Base-by-base conservation (phyloP, 164 flowering plant genomes). In the Taxillus chinensis region DNA sequence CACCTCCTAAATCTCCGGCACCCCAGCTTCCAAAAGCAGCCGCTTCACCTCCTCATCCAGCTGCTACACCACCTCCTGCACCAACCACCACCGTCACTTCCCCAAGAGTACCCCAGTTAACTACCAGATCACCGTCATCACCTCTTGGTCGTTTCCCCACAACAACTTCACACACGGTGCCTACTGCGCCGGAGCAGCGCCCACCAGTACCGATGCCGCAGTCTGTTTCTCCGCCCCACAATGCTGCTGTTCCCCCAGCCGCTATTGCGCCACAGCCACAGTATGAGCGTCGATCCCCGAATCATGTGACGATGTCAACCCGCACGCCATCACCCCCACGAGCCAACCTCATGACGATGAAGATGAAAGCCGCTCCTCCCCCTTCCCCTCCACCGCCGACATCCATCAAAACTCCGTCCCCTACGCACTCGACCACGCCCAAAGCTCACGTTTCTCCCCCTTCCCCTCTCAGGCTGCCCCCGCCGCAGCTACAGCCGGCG, bases 391-490 rank as follows among this genome's bases (percentile, higher is more conserved):
- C 69, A 59, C 61, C 80, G 39, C 75, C 79, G 8, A 68, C 57
- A 63, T 58, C 53, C 50, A 59, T 65, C 15, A 58, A 42, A 61
- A 61, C 67, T 11, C 27, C 68, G 8, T 50, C 70, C 55, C 73
- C 75, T 38, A 66, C 72, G 4, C 69, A 67, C n/a, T 75, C 80
- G 10, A 76, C 82, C 2, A 57, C 55, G 11, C 41, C 10, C 55
- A 66, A 57, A 37, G 51, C 62, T 16, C 11, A 41, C 3, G 71
- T 73, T 38, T 74, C 72, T 14, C 80, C 80, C 11, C 86, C 82
- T n/a, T 80, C 87, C 63, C 82, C 87, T 42, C 55, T 81, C 4
- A 64, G 27, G 41, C 77, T 82, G 0, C 90, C 87, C 0, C 82
- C 85, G 6, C 41, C 86, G 9, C 76, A 70, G 52, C 16, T 72